Evolutionary conservation across 371 early-diverging fungal genomes (phyloP), one percentile per base, ranked within the genome.

Genomic region (Batkoa obscura): DNA sequence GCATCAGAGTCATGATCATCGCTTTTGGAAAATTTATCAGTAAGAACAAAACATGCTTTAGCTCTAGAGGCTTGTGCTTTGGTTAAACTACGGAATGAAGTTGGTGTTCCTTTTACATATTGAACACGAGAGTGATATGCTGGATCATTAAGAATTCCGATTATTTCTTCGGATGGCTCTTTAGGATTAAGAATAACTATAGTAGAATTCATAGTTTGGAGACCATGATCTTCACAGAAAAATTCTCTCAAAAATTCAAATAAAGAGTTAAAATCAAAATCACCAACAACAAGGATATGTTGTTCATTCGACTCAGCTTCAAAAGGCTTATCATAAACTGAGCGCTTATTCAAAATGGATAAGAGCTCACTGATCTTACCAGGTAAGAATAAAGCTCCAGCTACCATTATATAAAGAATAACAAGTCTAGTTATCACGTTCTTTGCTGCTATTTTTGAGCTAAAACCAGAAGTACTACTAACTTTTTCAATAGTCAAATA

Each of bases 231-330:
- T 56, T 74, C 72, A 56, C 82, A 83, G 56, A 77, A 83, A 58
- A 83, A 83, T 63, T 83, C 84, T 50, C 78, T 69, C 58, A 83
- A 60, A 37, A 83, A 83, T 59, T 76, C 79, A 9, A 67, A 66
- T 54, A 83, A 55, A 35, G 71, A 60, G 2, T 62, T 59, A 45
- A 69, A 61, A 57, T 76, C 75, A 38, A 83, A 67, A 48, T 72
- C 68, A 33, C 83, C 83, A 31, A 72, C 66, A 15, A 84, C 67
- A 23, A 83, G 60, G 3, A 84, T 75, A 56, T 83, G 84, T 36
- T 62, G 60, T 56, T 67, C 68, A 59, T 67, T 67, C 4, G 59
- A 35, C 43, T 72, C 67, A 10, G 64, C 58, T 50, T 64, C 60
- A 55, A 65, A 83, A 1, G 60, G 52, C 8, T 66, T 47, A n/a